Percentiles rank a stretch among this genome's conserved stretches.
Conservation (phyloP, 139 green algal genomes). For the Asterochloris sp. region DNA sequence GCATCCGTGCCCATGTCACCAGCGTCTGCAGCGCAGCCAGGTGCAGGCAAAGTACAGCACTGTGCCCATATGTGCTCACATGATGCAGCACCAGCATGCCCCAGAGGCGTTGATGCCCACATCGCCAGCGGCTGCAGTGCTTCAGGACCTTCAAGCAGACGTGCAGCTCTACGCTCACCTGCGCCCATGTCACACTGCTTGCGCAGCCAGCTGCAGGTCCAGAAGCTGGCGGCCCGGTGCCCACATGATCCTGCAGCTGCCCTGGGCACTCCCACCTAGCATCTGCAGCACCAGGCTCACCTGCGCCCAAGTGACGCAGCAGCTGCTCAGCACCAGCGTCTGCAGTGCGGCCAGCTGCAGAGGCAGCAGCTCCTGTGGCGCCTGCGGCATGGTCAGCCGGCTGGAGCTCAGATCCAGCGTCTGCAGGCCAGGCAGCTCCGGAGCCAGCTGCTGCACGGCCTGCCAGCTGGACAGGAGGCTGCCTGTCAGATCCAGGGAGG, state of each 20-base stretch:
- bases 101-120: no score
- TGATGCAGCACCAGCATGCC: no score
- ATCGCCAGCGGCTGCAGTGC: no score
- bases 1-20: no score
- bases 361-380: not conserved
- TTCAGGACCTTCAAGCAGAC: not conserved
- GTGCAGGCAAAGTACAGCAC: no score
- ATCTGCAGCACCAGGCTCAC: conserved; percentile 17
- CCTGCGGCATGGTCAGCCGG: conserved; percentile 21
- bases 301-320: conserved; percentile 53
- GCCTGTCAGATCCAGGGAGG: conserved; percentile 59
- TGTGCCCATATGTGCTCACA: no score
- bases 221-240: not conserved
- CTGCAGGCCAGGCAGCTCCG: conserved; percentile 31
- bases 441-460: conserved; percentile 27
- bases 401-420: conserved; percentile 59
- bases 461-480: conserved; percentile 62
- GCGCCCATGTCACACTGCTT: not conserved
- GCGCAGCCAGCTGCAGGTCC: not conserved
- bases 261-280: not conserved
- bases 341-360: conserved; percentile 34
- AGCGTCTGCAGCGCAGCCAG: no score
- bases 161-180: not conserved
- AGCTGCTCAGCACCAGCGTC: conserved; percentile 70
- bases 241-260: not conserved